Evolutionary conservation across 1,284 basidiomycete species (phyloP), one percentile per base, ranked within the genome.

Genomic region (Cryptococcus floricola): DNA sequence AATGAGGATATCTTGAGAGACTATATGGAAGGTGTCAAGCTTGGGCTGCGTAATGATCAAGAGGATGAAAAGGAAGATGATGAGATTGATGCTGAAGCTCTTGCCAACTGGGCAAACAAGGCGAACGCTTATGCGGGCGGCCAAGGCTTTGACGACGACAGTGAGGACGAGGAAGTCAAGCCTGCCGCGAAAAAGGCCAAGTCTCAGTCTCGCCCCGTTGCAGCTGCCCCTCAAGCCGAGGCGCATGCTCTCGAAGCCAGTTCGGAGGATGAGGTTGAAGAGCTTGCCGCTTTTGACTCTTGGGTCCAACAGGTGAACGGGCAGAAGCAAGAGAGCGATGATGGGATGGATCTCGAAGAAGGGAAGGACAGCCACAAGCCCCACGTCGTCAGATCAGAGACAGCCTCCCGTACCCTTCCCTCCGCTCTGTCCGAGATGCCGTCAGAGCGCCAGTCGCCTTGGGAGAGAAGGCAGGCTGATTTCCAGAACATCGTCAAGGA

Each of bases 21-120:
- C 59, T 75, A 73, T 50, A 56, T 73, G 52, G 64, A 57, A 19
- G 71, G 71, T 9, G 68, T 67, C 4, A 47, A 51, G 52, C 60
- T 62, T 58, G 61, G 48, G n/a, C 60, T 52, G 19, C 39, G 53
- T 34, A 50, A 53, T 16, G 50, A 23, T 10, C 60, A 57, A 43
- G 53, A 50, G 31, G 53, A 57, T 5, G 41, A 50, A 6, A 52
- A 55, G 1, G 52, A 52, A 25, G 56, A 53, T 25, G 54, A 53
- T 31, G 45, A 50, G 31, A 57, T 50, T 51, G 46, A 34, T 34
- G 18, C 28, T 14, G 25, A n/a, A 10, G 46, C 46, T 10, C 27
- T 48, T 27, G 25, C 27, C 1, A 47, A 54, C 19, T 54, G 58
- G 41, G 41, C 41, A 42, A 8, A 18, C 41, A 42, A 23, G 12